Evolutionary conservation across 306 rosid species (phyloP), one percentile per base, ranked within the genome.

Genomic region (Corylus heterophylla): DNA sequence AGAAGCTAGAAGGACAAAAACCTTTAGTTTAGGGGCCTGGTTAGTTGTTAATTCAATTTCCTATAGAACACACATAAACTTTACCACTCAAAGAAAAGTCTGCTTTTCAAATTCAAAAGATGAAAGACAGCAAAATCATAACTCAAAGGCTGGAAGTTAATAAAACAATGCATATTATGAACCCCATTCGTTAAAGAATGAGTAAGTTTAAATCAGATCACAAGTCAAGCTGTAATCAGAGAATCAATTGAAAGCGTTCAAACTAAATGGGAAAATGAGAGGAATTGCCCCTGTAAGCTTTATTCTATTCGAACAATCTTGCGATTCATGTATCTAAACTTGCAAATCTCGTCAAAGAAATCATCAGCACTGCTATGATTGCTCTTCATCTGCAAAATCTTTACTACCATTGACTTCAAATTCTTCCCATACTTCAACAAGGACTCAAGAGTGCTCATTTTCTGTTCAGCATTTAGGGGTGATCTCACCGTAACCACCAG

Each of bases 301-400:
- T 79, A 95, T 84, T 91, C 94, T 42, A 96, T 89, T 54, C 96
- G 93, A 83, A 96, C 96, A 27, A 86, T 81, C 79, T 73, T 76
- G 54, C 79, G 86, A 54, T 91, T 92, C 87, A 87, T 76, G 89
- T 42, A 83, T 71, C 88, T 90, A 74, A 96, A 90, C 84, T 90
- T 87, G 88, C 92, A 96, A 74, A 96, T 84, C 71, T 96, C 98
- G 1, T 96, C 98, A 61, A 96, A 96, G 85, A 96, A 93, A 78
- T 93, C 99, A 84, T 96, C 99, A 62, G 92, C 86, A 76, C 98
- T 90, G 82, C 86, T 93, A 74, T 93, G 94, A 70, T 84, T 80
- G 86, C 98, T 92, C 89, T 93, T 96, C 98, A 96, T 96, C 86
- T 89, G 92, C 74, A 90, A 91, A 85, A 96, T 92, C 91, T 90